Conservation (phyloP, 148 eudicot genomes). For the Spergularia marina region DNA sequence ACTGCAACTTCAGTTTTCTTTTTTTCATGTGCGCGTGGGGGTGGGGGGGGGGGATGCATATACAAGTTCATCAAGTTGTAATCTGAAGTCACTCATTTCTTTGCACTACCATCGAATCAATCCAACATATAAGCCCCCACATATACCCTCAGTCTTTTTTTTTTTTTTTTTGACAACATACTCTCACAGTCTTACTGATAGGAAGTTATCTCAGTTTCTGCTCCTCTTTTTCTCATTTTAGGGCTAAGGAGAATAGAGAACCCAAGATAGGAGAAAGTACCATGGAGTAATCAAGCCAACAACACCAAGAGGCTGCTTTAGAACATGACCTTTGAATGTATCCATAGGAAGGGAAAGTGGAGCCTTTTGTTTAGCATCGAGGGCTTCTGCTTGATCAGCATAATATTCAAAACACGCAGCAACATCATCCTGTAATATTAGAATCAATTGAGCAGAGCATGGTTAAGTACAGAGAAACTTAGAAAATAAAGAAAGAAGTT, state of each 20-base stretch:
- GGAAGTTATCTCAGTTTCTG: not conserved
- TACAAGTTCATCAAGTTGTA: not conserved
- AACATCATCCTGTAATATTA: constrained; percentile 79
- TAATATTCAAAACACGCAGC: constrained; percentile 88
- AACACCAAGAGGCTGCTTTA: constrained; percentile 87
- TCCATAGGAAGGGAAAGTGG: constrained; percentile 84
- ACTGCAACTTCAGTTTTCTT: too few relatives aligned
- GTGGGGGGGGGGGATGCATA: too few relatives aligned
- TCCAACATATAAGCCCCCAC: not conserved
- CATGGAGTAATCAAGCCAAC: constrained; percentile 98
- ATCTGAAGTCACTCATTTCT: not conserved
- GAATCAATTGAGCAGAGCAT: constrained; percentile 11
- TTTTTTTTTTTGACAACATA: not conserved
- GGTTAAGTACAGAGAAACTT: constrained; percentile 8
- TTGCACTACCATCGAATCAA: not conserved
- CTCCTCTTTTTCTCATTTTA: not conserved
- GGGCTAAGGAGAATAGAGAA: not conserved
- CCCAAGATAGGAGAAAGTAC: constrained; percentile 33
- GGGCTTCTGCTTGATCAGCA: constrained; percentile 91
- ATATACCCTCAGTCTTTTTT: not conserved
- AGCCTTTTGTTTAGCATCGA: constrained; percentile 83
- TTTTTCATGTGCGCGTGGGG: too few relatives aligned
- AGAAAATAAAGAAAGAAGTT: not conserved
- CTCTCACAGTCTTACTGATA: not conserved
- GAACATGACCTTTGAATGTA: constrained; percentile 72